These are phyloP conservation scores for Salvia splendens DNA, from an alignment of 257 asterid species.

Conservation along the genomic window DNA sequence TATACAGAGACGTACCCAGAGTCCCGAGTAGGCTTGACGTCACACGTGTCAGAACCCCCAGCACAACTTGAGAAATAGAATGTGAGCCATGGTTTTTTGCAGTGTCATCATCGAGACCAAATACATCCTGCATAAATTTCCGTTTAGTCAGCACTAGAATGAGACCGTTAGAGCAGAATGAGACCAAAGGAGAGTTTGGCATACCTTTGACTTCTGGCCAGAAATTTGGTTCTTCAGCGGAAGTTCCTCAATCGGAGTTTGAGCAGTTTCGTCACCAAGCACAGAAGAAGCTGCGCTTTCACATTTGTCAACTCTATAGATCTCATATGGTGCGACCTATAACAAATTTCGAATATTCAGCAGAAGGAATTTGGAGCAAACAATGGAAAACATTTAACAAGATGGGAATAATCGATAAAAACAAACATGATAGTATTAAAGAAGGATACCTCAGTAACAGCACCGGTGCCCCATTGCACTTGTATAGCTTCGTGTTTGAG, in stretches of 20 bases:
- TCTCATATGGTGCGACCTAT: constrained; percentile 82
- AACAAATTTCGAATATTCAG: constrained; percentile 28
- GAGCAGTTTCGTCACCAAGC: constrained; percentile 42
- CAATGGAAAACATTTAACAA: constrained; percentile 3
- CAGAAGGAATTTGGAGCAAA: constrained; percentile 10
- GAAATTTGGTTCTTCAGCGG: constrained; percentile 38
- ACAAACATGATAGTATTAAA: neutral
- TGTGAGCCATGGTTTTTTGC: constrained; percentile 41
- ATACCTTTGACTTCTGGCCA: constrained; percentile 51
- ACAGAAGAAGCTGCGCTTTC: constrained; percentile 45
- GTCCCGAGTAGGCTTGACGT: constrained; percentile 60
- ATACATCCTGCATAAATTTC: constrained; percentile 45
- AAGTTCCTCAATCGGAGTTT: constrained; percentile 47
- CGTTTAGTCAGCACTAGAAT: constrained; percentile 10
- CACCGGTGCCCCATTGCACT: constrained; percentile 91
- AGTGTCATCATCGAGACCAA: constrained; percentile 34
- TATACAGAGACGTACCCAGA: constrained; percentile 44
- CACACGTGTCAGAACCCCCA: constrained; percentile 53
- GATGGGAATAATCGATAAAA: neutral
- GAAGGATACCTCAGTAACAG: constrained; percentile 58
- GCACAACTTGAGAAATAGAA: constrained; percentile 64
- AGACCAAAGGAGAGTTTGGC: neutral
- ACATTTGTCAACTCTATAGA: constrained; percentile 61
- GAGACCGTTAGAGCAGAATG: neutral
- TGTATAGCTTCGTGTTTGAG: constrained; percentile 57